phyloP scores from a whole-genome alignment of 169 alveolate species.

The Cryptosporidium bovis region DNA sequence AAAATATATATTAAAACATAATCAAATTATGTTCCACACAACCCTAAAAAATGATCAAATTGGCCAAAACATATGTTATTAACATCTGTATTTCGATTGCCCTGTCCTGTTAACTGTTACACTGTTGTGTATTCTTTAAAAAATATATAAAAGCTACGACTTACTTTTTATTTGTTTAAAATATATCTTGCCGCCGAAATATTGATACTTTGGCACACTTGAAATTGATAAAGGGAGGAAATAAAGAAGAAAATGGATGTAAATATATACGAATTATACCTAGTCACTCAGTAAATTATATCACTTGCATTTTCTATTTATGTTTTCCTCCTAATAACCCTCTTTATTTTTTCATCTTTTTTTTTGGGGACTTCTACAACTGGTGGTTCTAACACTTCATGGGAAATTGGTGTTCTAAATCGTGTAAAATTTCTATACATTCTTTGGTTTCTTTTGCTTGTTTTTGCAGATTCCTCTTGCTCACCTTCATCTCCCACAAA shows the following conservation, averaged over 20 bases:
- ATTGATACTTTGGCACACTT: not conserved
- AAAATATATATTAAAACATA: too few species aligned
- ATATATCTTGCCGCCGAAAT: too few species aligned
- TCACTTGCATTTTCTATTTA: not conserved
- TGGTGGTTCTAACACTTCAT: not conserved
- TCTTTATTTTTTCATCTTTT: not conserved
- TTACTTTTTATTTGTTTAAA: too few species aligned
- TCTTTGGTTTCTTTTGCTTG: not conserved
- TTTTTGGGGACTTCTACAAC: not conserved
- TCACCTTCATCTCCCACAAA: conserved; percentile 3
- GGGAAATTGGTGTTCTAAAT: too few species aligned
- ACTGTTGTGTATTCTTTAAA: too few species aligned
- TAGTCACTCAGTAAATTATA: not conserved
- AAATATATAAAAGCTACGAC: too few species aligned
- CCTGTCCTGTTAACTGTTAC: too few species aligned
- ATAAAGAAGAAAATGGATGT: not conserved
- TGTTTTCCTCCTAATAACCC: not conserved
- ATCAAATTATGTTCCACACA: too few species aligned
- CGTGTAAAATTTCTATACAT: not conserved
- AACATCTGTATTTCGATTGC: too few species aligned
- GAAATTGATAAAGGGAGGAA: not conserved
- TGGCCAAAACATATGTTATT: too few species aligned
- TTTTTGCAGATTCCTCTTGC: not conserved
- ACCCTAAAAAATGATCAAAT: too few species aligned
- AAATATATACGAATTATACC: conserved; percentile 5